phyloP scores from a whole-genome alignment of 495 filamentous ascomycete genomes.

The Podospora appendiculata region DNA sequence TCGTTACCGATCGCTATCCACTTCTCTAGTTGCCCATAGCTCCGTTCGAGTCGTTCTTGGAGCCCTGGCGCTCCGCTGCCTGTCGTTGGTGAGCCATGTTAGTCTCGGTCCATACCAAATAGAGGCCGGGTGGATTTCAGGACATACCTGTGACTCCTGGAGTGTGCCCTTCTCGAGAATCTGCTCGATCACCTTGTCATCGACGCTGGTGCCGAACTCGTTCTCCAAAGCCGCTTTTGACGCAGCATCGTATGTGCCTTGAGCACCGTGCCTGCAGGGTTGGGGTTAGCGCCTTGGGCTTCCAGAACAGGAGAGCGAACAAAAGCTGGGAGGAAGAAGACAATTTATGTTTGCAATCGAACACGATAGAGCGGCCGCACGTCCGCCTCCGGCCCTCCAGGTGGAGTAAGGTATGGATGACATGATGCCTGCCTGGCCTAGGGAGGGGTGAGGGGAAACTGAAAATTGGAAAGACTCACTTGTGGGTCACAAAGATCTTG shows the following conservation, averaged over 20 bases:
- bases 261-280: constrained; percentile 66
- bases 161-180: constrained; percentile 71
- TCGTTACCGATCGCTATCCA: neutral
- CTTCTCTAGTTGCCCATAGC: neutral
- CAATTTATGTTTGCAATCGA: too few relatives aligned
- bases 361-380: too few relatives aligned
- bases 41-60: constrained; percentile 27
- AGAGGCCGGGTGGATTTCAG: neutral
- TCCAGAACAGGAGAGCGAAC: neutral
- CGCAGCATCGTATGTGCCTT: constrained; percentile 69
- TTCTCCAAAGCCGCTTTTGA: constrained; percentile 66
- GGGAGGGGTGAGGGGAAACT: too few relatives aligned
- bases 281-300: neutral
- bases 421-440: too few relatives aligned
- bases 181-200: constrained; percentile 69
- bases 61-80: constrained; percentile 35
- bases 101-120: neutral
- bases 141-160: constrained; percentile 60
- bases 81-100: constrained; percentile 6
- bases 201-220: constrained; percentile 75
- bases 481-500: constrained; percentile 86
- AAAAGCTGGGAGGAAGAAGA: neutral
- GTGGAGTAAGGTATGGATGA: too few relatives aligned
- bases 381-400: too few relatives aligned
- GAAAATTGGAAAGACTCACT: constrained; percentile 46